Conservation (phyloP, 1,284 basidiomycete genomes). For the Puccinia brachypodii region DNA sequence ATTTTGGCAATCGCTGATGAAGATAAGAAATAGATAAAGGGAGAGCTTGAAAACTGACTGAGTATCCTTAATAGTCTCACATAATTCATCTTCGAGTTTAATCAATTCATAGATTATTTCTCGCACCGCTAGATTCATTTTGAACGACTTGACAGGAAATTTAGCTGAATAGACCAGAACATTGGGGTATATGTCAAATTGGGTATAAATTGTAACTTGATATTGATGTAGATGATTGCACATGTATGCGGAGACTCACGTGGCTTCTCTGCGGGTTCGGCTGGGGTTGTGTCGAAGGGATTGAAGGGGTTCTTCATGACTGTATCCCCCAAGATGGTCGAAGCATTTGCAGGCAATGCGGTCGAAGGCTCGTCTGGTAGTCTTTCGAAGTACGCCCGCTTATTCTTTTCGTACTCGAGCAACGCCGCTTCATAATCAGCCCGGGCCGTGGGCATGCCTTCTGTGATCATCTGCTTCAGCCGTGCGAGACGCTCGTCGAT, state of each 20-base stretch:
- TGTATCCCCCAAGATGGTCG: constrained; percentile 36
- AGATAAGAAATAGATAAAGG: background rate
- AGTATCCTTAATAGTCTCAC: constrained; percentile 39
- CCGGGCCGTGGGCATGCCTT: constrained; percentile 44
- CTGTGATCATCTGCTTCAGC: constrained; percentile 64
- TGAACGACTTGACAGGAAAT: constrained; percentile 22
- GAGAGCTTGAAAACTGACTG: constrained; percentile 2
- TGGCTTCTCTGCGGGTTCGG: constrained; percentile 10
- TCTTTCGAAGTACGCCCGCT: background rate
- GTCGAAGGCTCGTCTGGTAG: background rate
- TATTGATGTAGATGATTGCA: background rate
- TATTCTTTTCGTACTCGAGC: constrained; percentile 4
- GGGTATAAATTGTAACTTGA: background rate
- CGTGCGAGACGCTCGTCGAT: constrained; percentile 67
- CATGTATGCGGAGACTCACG: background rate
- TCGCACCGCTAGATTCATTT: constrained; percentile 11
- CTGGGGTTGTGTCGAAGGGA: background rate
- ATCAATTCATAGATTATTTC: constrained; percentile 42
- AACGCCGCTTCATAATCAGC: constrained; percentile 48
- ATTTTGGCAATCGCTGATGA: background rate
- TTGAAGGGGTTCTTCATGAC: constrained; percentile 1
- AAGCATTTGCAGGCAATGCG: constrained; percentile 34
- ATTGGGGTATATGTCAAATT: background rate
- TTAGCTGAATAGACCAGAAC: constrained; percentile 15
- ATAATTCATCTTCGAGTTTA: constrained; percentile 36